Percentiles rank a stretch among this genome's conserved stretches.
phyloP scores from a whole-genome alignment of 768 basidiomycete species.

The Pisolithus marmoratus region DNA sequence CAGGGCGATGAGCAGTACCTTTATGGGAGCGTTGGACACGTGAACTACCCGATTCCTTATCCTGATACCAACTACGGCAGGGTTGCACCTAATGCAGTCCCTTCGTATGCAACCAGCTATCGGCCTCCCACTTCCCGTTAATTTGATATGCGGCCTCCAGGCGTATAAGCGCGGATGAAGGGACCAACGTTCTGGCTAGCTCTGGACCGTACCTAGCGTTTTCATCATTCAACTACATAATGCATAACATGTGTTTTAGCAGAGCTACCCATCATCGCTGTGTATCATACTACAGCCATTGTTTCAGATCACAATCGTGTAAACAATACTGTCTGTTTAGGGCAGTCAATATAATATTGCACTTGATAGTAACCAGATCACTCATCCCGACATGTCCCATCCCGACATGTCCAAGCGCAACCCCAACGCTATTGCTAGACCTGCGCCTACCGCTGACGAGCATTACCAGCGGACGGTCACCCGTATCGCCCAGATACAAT shows the following conservation, averaged over 20 bases:
- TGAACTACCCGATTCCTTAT: not conserved
- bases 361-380: no score
- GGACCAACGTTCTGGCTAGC: not conserved
- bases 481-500: slow-evolving; percentile 62
- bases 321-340: no score
- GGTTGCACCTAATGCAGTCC: not conserved
- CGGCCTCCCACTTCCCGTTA: not conserved
- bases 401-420: slow-evolving; percentile 13
- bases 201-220: not conserved
- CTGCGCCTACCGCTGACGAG: slow-evolving; percentile 35
- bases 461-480: slow-evolving; percentile 55
- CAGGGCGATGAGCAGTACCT: not conserved
- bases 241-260: no score
- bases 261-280: no score
- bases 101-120: slow-evolving; percentile 4
- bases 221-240: no score
- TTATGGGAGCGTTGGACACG: not conserved
- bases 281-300: no score
- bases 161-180: not conserved
- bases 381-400: slow-evolving; percentile 9
- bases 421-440: slow-evolving; percentile 3
- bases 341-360: no score
- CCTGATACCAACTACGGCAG: not conserved
- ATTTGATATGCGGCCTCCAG: not conserved
- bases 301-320: no score